Evolutionary conservation across 169 alveolate species (phyloP), one percentile per base, ranked within the genome.

Genomic region (Theileria annulata): DNA sequence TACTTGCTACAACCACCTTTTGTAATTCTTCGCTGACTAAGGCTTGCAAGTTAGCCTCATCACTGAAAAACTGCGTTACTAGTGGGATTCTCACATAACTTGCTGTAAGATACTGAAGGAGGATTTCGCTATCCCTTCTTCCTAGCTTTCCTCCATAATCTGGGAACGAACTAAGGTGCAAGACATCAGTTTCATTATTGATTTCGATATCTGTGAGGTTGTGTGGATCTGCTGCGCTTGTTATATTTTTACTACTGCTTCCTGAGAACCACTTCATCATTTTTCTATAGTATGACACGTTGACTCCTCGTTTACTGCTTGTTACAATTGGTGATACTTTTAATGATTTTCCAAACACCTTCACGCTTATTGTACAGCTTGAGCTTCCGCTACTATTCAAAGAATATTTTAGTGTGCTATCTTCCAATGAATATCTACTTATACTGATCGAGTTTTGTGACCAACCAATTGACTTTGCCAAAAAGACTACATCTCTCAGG

Each of bases 21-120:
- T 92, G 96, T 58, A 80, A 73, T 35, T 76, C 77, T 19, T 75
- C 71, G 9, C 82, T 70, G 9, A 75, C 25, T 25, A 92, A 86
- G n/a, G 94, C 91, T 60, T 89, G 90, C 35, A 92, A 75, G 31
- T 92, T 79, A 21, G 87, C 90, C 66, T 92, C 95, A 58, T 85
- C 92, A 25, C 93, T 76, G 75, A 92, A 92, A 77, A 92, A 92
- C 73, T 92, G 95, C 79, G 92, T 73, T 54, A 92, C 85, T 30
- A 92, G 88, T 47, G 96, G 96, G 27, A 92, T 92, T 23, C 96
- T 84, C 59, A 92, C 87, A 77, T 92, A 92, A 17, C 95, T 88
- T 0, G 95, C 93, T 15, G 96, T 92, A 42, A 92, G 90, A 79
- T 92, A 92, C 84, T 92, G 96, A 17, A 92, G 67, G 23, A 92